Conservation (phyloP, 352 stramenopile genomes). For the Hyaloperonospora brassicae region DNA sequence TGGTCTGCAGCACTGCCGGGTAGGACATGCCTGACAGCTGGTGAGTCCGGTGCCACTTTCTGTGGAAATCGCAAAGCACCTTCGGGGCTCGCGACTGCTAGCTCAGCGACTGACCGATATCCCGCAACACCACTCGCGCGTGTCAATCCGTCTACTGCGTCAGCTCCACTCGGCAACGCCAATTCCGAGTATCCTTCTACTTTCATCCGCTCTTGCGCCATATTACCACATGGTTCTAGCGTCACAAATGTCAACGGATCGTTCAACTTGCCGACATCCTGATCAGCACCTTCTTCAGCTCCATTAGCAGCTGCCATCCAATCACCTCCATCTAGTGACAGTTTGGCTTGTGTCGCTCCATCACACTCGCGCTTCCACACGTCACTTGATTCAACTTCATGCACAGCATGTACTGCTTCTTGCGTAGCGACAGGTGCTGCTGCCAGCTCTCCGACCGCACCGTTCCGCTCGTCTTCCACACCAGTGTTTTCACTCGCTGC, state of each 20-base stretch:
- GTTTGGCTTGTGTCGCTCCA: neutral
- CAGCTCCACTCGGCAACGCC: conserved; percentile 12
- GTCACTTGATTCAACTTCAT: conserved; percentile 5
- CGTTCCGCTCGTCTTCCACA: neutral
- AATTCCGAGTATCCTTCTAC: conserved; percentile 1
- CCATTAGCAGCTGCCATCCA: neutral
- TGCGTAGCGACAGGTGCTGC: neutral
- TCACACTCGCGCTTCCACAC: conserved; percentile 4
- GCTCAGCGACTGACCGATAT: conserved; percentile 11
- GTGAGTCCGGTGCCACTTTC: conserved; percentile 28
- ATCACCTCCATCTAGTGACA: conserved; percentile 1
- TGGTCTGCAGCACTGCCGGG: conserved; percentile 9
- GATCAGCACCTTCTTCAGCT: neutral
- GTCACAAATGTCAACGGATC: conserved; percentile 12
- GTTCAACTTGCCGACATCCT: conserved; percentile 7
- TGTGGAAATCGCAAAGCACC: conserved; percentile 15
- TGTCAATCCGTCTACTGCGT: neutral
- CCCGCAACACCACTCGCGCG: conserved; percentile 1
- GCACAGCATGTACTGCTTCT: conserved; percentile 4
- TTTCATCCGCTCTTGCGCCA: conserved; percentile 4
- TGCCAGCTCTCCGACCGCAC: conserved; percentile 1
- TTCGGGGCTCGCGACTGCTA: conserved; percentile 22
- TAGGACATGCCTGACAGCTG: conserved; percentile 20
- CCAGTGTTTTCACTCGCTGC: neutral
- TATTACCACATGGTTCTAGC: conserved; percentile 1